phyloP scores from a whole-genome alignment of 345 rosid species.

The Cardiospermum halicacabum region DNA sequence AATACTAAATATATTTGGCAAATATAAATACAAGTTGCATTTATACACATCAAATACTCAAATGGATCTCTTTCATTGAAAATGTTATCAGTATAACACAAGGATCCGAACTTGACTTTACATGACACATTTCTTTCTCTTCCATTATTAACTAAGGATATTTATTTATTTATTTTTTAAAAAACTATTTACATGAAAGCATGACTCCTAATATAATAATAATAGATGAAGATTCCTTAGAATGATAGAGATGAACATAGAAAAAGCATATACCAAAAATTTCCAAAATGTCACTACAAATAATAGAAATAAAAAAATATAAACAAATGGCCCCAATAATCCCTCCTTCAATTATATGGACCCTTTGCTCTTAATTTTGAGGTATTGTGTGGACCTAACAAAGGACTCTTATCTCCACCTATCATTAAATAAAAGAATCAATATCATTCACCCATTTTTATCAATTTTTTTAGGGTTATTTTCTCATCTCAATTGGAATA shows the following conservation, averaged over 20 bases:
- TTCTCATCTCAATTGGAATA: neutral
- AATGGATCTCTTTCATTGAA: no score
- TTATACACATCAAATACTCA: no score
- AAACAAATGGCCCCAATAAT: conserved; percentile 13
- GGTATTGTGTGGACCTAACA: conserved; percentile 14
- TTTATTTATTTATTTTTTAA: no score
- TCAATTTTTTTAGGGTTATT: neutral
- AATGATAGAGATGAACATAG: neutral
- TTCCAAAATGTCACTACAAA: neutral
- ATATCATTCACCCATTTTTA: conserved; percentile 6
- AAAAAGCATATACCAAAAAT: neutral
- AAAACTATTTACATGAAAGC: neutral
- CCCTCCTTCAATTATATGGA: conserved; percentile 2
- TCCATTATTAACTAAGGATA: no score
- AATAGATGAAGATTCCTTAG: neutral
- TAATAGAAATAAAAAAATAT: neutral
- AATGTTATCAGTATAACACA: no score
- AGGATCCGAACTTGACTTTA: no score
- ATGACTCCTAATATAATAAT: neutral
- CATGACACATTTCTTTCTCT: no score
- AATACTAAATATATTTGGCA: no score
- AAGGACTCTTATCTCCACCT: conserved; percentile 6
- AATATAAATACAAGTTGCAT: no score
- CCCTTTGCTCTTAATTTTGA: conserved; percentile 11
- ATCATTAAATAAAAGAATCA: neutral